phyloP scores from a whole-genome alignment of 1,284 basidiomycete genomes.

The Ustilago bromivora region DNA sequence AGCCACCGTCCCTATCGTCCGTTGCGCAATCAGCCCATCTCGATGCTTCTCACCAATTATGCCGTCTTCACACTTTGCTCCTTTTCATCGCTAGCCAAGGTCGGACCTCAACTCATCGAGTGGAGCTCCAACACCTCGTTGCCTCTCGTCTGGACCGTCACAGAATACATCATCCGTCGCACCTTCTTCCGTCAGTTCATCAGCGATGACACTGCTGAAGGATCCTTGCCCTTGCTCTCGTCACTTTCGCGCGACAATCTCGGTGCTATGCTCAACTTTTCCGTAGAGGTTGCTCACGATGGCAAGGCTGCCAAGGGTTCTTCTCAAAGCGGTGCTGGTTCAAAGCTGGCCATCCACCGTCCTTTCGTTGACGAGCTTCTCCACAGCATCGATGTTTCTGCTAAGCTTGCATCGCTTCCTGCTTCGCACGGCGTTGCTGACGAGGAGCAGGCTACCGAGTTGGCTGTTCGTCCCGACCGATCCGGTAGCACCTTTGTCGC shows the following conservation, averaged over 20 bases:
- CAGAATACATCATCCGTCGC: constrained; percentile 79
- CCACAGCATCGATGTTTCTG: constrained; percentile 56
- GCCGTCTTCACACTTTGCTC: constrained; percentile 84
- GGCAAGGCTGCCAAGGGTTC: constrained; percentile 73
- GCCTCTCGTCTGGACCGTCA: constrained; percentile 77
- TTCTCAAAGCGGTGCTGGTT: constrained; percentile 72
- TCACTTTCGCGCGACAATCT: constrained; percentile 75
- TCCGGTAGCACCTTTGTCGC: constrained; percentile 60
- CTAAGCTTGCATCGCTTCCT: constrained; percentile 40
- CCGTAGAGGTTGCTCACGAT: constrained; percentile 80
- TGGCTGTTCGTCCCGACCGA: constrained; percentile 41
- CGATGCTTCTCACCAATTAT: constrained; percentile 77
- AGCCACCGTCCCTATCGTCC: constrained; percentile 39
- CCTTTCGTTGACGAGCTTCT: constrained; percentile 53
- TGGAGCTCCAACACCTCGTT: constrained; percentile 74
- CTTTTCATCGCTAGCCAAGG: constrained; percentile 81
- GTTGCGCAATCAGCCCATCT: constrained; percentile 35
- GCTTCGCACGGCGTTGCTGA: constrained; percentile 36
- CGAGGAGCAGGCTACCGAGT: constrained; percentile 29
- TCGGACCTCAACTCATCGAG: constrained; percentile 79
- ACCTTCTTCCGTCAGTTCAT: constrained; percentile 94
- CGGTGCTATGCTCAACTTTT: constrained; percentile 85
- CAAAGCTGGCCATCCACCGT: constrained; percentile 39
- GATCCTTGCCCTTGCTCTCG: constrained; percentile 77
- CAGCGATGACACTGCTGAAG: constrained; percentile 83